Conservation (phyloP, 106 monocot genomes). For the Platanthera zijinensis region DNA sequence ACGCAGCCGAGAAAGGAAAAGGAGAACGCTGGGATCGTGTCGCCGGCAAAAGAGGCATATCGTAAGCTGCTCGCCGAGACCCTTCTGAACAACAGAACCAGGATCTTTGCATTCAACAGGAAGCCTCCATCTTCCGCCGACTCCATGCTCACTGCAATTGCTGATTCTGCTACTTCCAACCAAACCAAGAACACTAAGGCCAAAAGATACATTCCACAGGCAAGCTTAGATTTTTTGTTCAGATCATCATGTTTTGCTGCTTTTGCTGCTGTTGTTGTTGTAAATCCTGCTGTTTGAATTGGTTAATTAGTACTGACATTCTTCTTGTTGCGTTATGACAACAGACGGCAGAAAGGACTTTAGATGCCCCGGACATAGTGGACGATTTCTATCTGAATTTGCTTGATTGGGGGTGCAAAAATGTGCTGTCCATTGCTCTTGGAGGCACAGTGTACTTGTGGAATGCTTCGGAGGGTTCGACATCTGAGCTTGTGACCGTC, state of each 20-base stretch:
- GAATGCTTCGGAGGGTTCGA: conserved; percentile 32
- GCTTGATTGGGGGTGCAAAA: conserved; percentile 48
- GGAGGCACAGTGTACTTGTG: conserved; percentile 44
- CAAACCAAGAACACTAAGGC: conserved; percentile 26
- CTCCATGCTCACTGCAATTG: conserved; percentile 11
- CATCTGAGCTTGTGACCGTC: conserved; percentile 35
- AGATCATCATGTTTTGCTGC: not conserved
- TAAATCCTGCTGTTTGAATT: not conserved
- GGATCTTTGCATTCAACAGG: conserved; percentile 50
- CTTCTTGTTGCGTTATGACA: no score
- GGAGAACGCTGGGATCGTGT: conserved; percentile 27
- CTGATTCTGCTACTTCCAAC: conserved; percentile 15
- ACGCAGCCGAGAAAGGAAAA: conserved; percentile 45
- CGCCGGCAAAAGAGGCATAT: conserved; percentile 47
- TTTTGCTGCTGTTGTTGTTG: not conserved
- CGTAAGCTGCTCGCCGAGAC: conserved; percentile 37
- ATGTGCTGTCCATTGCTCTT: conserved; percentile 43
- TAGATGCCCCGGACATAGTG: conserved; percentile 40
- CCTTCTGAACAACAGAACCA: conserved; percentile 25
- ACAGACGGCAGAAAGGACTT: conserved; percentile 30
- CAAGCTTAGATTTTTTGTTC: not conserved
- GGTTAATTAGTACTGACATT: no score
- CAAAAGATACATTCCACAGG: conserved; percentile 57
- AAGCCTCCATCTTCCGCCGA: conserved; percentile 22
- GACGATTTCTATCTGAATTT: conserved; percentile 52